phyloP scores from a whole-genome alignment of 305 asterid genomes.

The Solanum hybrid region DNA sequence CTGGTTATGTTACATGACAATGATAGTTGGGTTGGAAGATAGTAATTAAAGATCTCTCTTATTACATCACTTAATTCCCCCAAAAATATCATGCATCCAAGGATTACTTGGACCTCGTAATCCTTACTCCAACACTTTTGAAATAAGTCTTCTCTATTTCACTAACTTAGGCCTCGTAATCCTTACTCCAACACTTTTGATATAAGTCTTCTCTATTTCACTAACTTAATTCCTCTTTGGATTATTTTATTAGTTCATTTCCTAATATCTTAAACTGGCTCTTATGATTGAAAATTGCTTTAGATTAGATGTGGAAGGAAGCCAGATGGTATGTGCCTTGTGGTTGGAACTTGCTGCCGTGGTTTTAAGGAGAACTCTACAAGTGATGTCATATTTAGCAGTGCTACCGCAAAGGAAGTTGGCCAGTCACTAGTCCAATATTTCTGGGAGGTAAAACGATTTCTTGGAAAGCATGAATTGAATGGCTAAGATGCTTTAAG shows the following conservation, averaged over 20 bases:
- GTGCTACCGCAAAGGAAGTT: conserved; percentile 53
- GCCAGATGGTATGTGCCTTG: conserved; percentile 93
- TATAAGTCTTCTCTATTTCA: background rate
- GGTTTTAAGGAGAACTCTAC: conserved; percentile 64
- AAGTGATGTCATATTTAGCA: conserved; percentile 82
- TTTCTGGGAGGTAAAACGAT: conserved; percentile 79
- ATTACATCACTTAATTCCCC: background rate
- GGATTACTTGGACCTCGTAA: background rate
- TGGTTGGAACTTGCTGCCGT: conserved; percentile 87
- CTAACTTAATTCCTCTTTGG: background rate
- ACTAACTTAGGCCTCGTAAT: background rate
- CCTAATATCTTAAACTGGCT: conserved; percentile 9
- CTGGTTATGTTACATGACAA: background rate
- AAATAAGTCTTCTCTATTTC: background rate
- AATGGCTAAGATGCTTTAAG: background rate
- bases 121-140: background rate
- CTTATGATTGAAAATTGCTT: conserved; percentile 24
- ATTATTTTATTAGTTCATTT: background rate
- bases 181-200: background rate
- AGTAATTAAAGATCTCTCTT: background rate
- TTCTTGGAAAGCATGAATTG: background rate
- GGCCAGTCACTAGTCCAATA: conserved; percentile 73
- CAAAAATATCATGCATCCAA: background rate
- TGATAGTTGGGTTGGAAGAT: background rate
- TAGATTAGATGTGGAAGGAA: conserved; percentile 84